Evolutionary conservation across 108 stramenopile genomes (phyloP).

Genomic region (Bacterosira constricta): DNA sequence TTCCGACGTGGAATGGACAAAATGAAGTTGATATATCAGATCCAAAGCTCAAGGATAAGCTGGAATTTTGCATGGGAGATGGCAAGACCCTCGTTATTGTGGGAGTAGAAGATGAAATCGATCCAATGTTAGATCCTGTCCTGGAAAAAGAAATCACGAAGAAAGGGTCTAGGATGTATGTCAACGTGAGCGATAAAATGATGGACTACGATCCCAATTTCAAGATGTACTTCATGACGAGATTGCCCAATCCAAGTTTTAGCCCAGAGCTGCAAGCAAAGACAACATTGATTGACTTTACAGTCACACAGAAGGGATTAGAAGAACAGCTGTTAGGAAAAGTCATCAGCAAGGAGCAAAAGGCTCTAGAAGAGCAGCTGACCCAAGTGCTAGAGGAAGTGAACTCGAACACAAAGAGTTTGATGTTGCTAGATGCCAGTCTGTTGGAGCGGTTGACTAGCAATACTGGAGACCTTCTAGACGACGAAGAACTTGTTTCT

Average conservation of each 20-base stretch:
- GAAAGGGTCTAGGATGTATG: conserved; percentile 81
- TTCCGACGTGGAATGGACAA: conserved; percentile 73
- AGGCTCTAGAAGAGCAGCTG: conserved; percentile 92
- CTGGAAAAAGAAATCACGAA: conserved; percentile 83
- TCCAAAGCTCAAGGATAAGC: conserved; percentile 85
- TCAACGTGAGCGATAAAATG: conserved; percentile 87
- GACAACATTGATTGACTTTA: conserved; percentile 93
- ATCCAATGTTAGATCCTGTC: conserved; percentile 93
- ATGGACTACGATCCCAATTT: conserved; percentile 91
- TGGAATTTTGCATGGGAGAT: conserved; percentile 88
- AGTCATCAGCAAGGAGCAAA: conserved; percentile 91
- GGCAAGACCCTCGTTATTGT: conserved; percentile 83
- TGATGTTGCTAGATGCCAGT: conserved; percentile 81
- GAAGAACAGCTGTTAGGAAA: conserved; percentile 93
- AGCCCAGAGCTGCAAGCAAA: conserved; percentile 93
- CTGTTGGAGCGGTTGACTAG: conserved; percentile 85
- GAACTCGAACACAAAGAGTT: conserved; percentile 88
- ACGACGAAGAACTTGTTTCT: conserved; percentile 89
- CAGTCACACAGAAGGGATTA: conserved; percentile 89
- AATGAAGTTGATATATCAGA: conserved; percentile 66
- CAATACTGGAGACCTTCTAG: conserved; percentile 86
- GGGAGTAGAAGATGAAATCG: conserved; percentile 91
- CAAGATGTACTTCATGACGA: conserved; percentile 86
- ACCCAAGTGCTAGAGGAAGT: conserved; percentile 91
- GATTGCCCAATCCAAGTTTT: conserved; percentile 91